Percentiles rank a stretch among this genome's conserved stretches.
Evolutionary conservation across 1,284 basidiomycete genomes (phyloP).

Genomic region (Ustanciosporium gigantosporum): DNA sequence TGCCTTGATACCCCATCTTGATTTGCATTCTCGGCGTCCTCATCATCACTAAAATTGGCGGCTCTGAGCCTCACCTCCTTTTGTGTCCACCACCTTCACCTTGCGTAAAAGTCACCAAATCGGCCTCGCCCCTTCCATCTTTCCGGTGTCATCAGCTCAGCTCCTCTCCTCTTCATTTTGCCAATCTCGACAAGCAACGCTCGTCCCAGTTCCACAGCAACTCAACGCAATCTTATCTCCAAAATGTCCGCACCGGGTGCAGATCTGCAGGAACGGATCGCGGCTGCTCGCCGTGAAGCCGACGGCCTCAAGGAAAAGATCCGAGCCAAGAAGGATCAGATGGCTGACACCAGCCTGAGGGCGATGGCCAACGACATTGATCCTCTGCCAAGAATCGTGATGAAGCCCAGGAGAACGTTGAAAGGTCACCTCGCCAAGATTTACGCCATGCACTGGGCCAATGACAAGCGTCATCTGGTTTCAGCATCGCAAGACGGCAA

Average conservation of each 20-base stretch:
- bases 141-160: too few relatives aligned
- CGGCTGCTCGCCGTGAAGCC: constrained; percentile 91
- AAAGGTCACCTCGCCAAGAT: constrained; percentile 98
- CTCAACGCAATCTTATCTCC: too few relatives aligned
- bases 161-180: too few relatives aligned
- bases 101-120: too few relatives aligned
- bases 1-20: too few relatives aligned
- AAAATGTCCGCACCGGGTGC: constrained; percentile 35
- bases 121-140: too few relatives aligned
- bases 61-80: too few relatives aligned
- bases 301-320: constrained; percentile 98
- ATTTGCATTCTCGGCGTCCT: too few relatives aligned
- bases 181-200: background rate
- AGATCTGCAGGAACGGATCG: constrained; percentile 69
- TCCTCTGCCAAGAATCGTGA: constrained; percentile 88
- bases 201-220: too few relatives aligned
- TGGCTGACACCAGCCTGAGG: constrained; percentile 90
- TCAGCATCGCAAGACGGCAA: constrained; percentile 99
- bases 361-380: constrained; percentile 97
- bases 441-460: constrained; percentile 99
- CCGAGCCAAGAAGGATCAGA: constrained; percentile 87
- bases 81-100: too few relatives aligned
- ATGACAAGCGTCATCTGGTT: constrained; percentile 92
- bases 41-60: too few relatives aligned
- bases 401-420: constrained; percentile 90